Percentiles rank a stretch among this genome's conserved stretches.
phyloP scores from a whole-genome alignment of 805 yeast species.

The Saturnispora serradocipensis region DNA sequence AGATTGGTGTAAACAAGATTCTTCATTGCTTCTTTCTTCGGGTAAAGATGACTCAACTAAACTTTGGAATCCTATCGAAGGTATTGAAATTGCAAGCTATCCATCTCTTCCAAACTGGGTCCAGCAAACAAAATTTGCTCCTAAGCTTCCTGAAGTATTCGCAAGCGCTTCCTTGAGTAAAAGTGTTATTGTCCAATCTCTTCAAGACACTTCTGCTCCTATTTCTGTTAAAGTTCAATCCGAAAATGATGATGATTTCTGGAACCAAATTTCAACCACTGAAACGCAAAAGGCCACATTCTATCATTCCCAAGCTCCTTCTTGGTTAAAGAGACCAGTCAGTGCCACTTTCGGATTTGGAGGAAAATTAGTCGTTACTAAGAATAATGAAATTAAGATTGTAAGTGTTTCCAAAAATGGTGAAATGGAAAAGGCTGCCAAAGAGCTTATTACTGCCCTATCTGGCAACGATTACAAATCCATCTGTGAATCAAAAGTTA shows the following conservation, averaged over 20 bases:
- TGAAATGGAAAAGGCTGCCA: slow-evolving; percentile 28
- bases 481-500: slow-evolving; percentile 47
- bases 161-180: slow-evolving; percentile 87
- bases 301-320: slow-evolving; percentile 71
- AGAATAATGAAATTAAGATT: slow-evolving; percentile 23
- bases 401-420: slow-evolving; percentile 32
- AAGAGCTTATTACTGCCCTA: slow-evolving; percentile 47
- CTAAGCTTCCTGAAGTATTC: slow-evolving; percentile 78
- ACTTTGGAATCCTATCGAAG: slow-evolving; percentile 83
- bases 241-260: slow-evolving; percentile 64
- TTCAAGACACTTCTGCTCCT: slow-evolving; percentile 76
- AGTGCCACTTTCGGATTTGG: slow-evolving; percentile 89
- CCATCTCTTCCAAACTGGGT: slow-evolving; percentile 94
- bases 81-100: slow-evolving; percentile 69
- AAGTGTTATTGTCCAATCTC: slow-evolving; percentile 66
- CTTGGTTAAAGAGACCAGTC: slow-evolving; percentile 71
- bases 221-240: slow-evolving; percentile 33
- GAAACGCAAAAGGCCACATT: slow-evolving; percentile 69
- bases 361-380: slow-evolving; percentile 61
- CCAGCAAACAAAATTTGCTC: slow-evolving; percentile 82
- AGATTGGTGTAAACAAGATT: slow-evolving; percentile 89
- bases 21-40: slow-evolving; percentile 69
- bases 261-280: slow-evolving; percentile 66
- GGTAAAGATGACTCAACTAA: slow-evolving; percentile 85
- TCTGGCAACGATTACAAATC: slow-evolving; percentile 42